Evolutionary conservation across 352 stramenopile genomes (phyloP), one percentile per base, ranked within the genome.

Genomic region (Phytophthora sp.): DNA sequence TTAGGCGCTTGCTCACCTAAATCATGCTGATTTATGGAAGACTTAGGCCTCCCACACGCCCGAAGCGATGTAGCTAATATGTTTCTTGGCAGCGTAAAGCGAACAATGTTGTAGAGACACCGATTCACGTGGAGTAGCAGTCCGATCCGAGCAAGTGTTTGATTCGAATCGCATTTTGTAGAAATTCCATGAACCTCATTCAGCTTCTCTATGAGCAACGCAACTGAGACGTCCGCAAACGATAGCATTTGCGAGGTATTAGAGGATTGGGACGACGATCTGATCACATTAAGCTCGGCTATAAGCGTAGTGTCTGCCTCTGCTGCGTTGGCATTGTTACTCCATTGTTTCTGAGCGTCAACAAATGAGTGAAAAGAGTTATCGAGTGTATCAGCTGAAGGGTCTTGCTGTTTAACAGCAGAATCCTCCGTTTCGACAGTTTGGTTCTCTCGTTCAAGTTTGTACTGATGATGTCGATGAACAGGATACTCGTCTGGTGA

Each of bases 101-200:
- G 81, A 44, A 77, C 38, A 8, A 75, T 49, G 35, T 58, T 69
- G 34, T 73, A 83, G 4, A 82, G 41, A 42, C 68, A 77, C 6
- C 70, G 68, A 28, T 90, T 90, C 9, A 86, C 34, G 15, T 75
- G 52, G 24, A 88, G 38, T 9, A 90, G 54, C 21, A 81, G 23
- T 12, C 64, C 54, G 12, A 86, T 67, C 0, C 78, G 69, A 39
- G 62, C 55, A 0, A 86, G 23, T n/a, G 67, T 61, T 28, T 62
- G 50, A 1, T 31, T 48, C 2, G 35, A 49, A 11, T 13, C 27
- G n/a, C 15, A 10, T n/a, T 59, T 49, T 23, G 21, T 7, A 26
- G 21, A 38, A 34, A 45, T 43, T 13, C 24, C 62, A 39, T 53
- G 3, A 11, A 23, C 5, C 1, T 62, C 20, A 26, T 28, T 35